Evolutionary conservation across 2,329 filamentous ascomycete genomes (phyloP).

Genomic region (Macroventuria anomochaeta): DNA sequence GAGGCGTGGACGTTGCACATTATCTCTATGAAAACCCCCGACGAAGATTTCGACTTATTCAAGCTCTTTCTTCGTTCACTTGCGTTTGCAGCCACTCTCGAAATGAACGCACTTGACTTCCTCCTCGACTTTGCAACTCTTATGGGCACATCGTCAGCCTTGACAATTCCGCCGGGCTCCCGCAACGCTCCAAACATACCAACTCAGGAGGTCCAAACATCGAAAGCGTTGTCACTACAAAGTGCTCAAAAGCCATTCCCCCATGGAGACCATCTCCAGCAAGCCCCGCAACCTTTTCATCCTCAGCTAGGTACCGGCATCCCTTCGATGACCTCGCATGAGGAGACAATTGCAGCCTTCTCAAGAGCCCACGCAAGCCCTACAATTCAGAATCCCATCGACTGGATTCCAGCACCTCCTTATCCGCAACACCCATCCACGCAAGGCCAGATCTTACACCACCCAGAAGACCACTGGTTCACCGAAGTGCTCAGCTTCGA

Average conservation of each 20-base stretch:
- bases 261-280: neutral
- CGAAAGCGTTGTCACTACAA: neutral
- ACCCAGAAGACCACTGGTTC: neutral
- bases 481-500: too few relatives aligned
- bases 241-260: neutral
- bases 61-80: too few relatives aligned
- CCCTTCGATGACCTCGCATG: neutral
- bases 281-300: neutral
- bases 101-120: conserved; percentile 28
- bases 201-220: neutral
- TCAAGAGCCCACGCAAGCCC: neutral
- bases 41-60: too few relatives aligned
- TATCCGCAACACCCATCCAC: neutral
- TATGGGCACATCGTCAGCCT: conserved; percentile 8
- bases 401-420: neutral
- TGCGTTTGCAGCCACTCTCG: neutral
- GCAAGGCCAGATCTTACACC: neutral
- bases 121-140: conserved; percentile 23
- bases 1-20: too few relatives aligned
- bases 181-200: neutral
- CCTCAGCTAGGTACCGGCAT: neutral
- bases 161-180: neutral
- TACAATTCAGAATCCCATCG: neutral
- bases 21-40: too few relatives aligned
- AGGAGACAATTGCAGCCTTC: neutral